phyloP scores from a whole-genome alignment of 768 basidiomycete species.

The Asterophora parasitica region DNA sequence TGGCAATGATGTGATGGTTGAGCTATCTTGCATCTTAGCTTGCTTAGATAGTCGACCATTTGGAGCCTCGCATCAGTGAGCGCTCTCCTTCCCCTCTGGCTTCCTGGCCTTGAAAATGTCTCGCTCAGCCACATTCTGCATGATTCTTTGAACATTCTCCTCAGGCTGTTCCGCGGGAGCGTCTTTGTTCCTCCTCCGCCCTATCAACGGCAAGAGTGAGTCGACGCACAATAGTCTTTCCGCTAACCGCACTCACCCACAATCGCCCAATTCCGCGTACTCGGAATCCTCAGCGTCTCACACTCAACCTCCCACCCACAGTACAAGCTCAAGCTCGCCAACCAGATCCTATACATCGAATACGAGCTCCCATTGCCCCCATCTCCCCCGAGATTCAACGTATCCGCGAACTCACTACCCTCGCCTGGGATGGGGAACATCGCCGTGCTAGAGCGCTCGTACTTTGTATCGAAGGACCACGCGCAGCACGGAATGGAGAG shows the following conservation, averaged over 20 bases:
- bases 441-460: conserved; percentile 43
- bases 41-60: no score
- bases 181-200: conserved; percentile 27
- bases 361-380: conserved; percentile 66
- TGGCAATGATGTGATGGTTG: no score
- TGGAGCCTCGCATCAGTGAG: conserved; percentile 11
- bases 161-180: conserved; percentile 24
- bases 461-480: conserved; percentile 72
- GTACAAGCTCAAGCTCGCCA: conserved; percentile 63
- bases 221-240: not conserved
- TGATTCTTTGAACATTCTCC: conserved; percentile 45
- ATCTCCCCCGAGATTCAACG: conserved; percentile 58
- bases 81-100: conserved; percentile 59
- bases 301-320: conserved; percentile 88
- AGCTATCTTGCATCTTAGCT: no score
- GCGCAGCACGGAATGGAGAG: conserved; percentile 88
- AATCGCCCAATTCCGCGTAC: conserved; percentile 90
- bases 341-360: conserved; percentile 81
- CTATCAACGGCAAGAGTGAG: not conserved
- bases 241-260: conserved; percentile 50
- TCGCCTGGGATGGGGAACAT: conserved; percentile 24
- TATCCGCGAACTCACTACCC: conserved; percentile 22
- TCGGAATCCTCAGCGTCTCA: conserved; percentile 85
- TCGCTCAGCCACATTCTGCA: conserved; percentile 50
- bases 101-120: conserved; percentile 69